Conservation (phyloP, 164 flowering plant species). For the Aristolochia californica region DNA sequence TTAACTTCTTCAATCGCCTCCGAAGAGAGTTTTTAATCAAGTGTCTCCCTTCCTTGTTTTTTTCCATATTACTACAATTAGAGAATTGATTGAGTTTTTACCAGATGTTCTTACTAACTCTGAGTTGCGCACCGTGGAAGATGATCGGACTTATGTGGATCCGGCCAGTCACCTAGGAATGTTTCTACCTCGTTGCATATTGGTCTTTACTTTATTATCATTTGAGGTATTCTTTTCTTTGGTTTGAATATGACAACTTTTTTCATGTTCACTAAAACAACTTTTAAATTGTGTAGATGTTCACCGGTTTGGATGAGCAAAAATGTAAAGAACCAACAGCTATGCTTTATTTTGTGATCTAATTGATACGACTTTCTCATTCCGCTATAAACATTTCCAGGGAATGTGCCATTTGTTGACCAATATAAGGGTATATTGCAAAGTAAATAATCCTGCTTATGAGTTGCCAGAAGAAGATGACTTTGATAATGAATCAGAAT, state of each 20-base stretch:
- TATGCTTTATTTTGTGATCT: neutral
- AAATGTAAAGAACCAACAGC: neutral
- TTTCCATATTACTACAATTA: no score
- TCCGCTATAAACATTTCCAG: conserved; percentile 22
- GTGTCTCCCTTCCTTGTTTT: neutral
- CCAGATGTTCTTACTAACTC: conserved; percentile 55
- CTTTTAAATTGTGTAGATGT: neutral
- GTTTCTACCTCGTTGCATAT: conserved; percentile 75
- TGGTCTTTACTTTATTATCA: conserved; percentile 59
- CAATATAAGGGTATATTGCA: conserved; percentile 52
- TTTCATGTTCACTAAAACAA: neutral
- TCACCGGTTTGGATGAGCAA: neutral
- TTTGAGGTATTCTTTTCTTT: conserved; percentile 55
- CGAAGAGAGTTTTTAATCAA: conserved; percentile 36
- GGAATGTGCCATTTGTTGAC: conserved; percentile 74
- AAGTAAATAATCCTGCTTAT: conserved; percentile 31
- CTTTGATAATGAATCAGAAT: conserved; percentile 31
- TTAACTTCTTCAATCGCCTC: conserved; percentile 53
- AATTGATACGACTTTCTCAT: neutral
- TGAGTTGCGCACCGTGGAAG: conserved; percentile 51
- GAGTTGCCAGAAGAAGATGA: conserved; percentile 39
- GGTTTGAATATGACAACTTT: neutral
- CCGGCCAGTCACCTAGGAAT: conserved; percentile 64
- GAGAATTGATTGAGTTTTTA: neutral
- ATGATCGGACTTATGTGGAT: conserved; percentile 71